Percentiles rank a stretch among this genome's conserved stretches.
These are phyloP conservation scores for Apiotrichum mycotoxinovorans DNA, from an alignment of 1,284 basidiomycete genomes.

Conservation along the genomic window DNA sequence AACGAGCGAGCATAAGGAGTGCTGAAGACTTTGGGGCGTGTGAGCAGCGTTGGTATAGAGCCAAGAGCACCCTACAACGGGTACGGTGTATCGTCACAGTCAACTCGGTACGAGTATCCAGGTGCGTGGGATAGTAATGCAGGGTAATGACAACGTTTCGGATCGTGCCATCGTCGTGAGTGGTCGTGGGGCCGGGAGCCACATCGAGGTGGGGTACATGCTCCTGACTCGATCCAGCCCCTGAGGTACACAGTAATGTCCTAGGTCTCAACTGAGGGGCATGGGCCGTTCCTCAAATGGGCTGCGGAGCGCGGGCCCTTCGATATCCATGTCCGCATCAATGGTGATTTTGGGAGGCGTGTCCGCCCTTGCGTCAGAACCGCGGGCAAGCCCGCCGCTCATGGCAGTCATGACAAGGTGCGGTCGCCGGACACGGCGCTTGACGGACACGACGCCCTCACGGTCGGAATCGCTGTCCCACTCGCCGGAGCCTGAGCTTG, in stretches of 20 bases:
- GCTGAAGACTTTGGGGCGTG: no score
- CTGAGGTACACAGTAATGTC: no score
- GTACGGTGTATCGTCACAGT: no score
- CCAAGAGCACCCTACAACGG: no score
- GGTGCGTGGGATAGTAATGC: no score
- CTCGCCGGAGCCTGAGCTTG: not conserved
- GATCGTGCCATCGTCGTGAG: no score
- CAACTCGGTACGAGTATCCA: no score
- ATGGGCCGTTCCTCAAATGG: constrained; percentile 35
- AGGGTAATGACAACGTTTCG: no score
- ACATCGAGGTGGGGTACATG: not conserved
- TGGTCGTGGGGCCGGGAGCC: no score
- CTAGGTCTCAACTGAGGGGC: not conserved
- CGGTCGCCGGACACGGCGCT: not conserved
- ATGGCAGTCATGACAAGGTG: constrained; percentile 15
- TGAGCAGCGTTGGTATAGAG: no score
- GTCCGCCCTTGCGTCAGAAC: not conserved
- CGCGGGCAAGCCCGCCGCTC: not conserved
- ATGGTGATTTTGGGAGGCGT: constrained; percentile 10
- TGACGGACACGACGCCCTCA: constrained; percentile 1
- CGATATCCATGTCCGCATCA: constrained; percentile 1
- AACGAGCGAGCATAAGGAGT: no score
- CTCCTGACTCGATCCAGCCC: no score
- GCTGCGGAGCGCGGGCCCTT: constrained; percentile 25
- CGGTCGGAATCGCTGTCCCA: constrained; percentile 21